Conservation (phyloP, 2,329 filamentous ascomycete species). For the Cladosporium halotolerans region DNA sequence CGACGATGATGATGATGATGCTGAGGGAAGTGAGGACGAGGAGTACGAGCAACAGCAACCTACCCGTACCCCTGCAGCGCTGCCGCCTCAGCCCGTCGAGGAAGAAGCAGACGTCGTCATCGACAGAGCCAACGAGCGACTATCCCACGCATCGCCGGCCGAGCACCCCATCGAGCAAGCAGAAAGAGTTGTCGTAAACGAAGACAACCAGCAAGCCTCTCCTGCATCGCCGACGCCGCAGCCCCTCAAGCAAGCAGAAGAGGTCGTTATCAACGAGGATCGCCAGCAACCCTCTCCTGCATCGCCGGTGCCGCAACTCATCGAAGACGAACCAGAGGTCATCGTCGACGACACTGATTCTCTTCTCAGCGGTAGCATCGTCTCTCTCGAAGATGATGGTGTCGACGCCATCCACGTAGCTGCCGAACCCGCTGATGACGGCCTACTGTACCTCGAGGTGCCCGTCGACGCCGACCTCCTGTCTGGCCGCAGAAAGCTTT, state of each 20-base stretch:
- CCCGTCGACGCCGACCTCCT: not conserved
- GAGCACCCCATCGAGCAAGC: not conserved
- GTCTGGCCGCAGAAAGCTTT: not conserved
- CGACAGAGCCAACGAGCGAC: not conserved
- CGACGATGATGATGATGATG: no score
- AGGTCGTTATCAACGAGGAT: not conserved
- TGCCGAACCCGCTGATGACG: not conserved
- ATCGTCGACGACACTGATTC: not conserved
- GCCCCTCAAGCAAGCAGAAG: not conserved
- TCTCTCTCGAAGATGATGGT: not conserved
- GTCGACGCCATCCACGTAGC: not conserved
- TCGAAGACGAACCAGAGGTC: not conserved
- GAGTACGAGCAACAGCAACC: no score
- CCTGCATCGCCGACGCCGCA: not conserved
- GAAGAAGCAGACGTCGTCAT: not conserved
- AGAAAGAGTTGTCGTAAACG: not conserved
- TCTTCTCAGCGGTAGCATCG: not conserved
- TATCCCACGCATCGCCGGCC: not conserved
- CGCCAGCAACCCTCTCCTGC: not conserved
- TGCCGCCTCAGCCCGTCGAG: not conserved
- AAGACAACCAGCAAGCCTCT: not conserved
- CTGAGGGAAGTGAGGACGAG: no score
- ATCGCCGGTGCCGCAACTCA: not conserved
- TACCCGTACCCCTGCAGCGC: not conserved
- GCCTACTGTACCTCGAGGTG: not conserved